Evolutionary conservation across 176 grass and related monocot genomes (phyloP).

Genomic region (Carex parvula): DNA sequence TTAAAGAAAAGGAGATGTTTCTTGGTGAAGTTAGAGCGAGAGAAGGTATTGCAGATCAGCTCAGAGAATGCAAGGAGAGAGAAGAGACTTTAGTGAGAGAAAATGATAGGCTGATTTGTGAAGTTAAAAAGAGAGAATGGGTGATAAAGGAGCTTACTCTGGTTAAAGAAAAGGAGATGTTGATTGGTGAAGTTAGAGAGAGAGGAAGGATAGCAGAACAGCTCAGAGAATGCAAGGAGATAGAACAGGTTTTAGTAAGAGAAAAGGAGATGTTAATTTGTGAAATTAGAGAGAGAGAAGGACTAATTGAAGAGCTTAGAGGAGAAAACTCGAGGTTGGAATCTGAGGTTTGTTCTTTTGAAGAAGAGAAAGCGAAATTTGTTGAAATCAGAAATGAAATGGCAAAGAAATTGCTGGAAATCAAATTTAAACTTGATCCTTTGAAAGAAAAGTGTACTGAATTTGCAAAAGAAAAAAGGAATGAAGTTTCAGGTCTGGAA

Average conservation of each 20-base stretch:
- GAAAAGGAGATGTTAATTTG: constrained; percentile 43
- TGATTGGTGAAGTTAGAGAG: constrained; percentile 40
- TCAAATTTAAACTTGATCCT: constrained; percentile 29
- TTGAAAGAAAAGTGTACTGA: constrained; percentile 12
- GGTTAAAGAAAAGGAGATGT: constrained; percentile 12
- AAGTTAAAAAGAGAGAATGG: constrained; percentile 39
- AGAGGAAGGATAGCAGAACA: constrained; percentile 37
- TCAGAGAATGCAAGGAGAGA: background rate
- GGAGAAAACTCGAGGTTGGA: constrained; percentile 24
- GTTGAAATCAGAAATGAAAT: constrained; percentile 23
- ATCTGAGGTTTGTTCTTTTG: constrained; percentile 5
- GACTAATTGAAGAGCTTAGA: constrained; percentile 38
- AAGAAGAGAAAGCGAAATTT: constrained; percentile 18
- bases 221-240: constrained; percentile 48
- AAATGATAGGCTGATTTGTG: constrained; percentile 34
- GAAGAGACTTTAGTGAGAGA: constrained; percentile 38
- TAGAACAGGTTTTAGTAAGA: constrained; percentile 41
- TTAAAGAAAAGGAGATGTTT: too few species aligned
- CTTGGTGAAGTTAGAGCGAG: too few species aligned
- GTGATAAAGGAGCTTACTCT: constrained; percentile 33
- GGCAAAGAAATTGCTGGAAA: constrained; percentile 26
- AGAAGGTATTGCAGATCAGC: too few species aligned
- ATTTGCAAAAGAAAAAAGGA: constrained; percentile 15
- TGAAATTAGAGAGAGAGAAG: constrained; percentile 35
- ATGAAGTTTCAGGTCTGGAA: constrained; percentile 5